A percentile compares a stretch with the other conserved stretches of the same genome.
Evolutionary conservation across 352 stramenopile species (phyloP).

Genomic region (Globisporangium heterothallicum): DNA sequence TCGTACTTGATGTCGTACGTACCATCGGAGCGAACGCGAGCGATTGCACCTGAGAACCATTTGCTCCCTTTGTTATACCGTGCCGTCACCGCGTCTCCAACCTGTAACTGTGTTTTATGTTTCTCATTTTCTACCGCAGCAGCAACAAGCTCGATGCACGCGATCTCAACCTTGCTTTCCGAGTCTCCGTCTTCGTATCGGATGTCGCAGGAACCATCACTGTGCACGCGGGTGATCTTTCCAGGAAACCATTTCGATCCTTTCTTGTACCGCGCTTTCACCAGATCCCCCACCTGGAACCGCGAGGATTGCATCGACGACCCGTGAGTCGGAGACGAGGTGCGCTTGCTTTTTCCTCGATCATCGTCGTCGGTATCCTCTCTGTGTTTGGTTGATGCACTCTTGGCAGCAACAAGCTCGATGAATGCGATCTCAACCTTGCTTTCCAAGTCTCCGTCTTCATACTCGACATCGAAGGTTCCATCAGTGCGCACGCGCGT

Average conservation of each 20-base stretch:
- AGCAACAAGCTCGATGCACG: constrained; percentile 25
- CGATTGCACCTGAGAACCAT: constrained; percentile 57
- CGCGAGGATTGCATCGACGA: neutral
- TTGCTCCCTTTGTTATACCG: constrained; percentile 28
- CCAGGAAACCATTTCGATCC: constrained; percentile 31
- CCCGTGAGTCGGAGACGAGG: neutral
- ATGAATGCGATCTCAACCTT: constrained; percentile 27
- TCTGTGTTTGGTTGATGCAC: neutral
- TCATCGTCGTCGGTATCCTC: neutral
- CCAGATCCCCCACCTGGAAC: constrained; percentile 28
- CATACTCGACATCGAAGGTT: constrained; percentile 61
- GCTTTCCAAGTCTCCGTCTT: constrained; percentile 49
- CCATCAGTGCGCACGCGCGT: constrained; percentile 47
- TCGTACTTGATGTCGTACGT: constrained; percentile 49
- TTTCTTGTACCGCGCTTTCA: constrained; percentile 40
- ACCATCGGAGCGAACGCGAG: constrained; percentile 39
- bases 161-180: constrained; percentile 24
- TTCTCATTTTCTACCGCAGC: neutral
- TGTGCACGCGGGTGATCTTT: constrained; percentile 27
- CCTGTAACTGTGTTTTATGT: neutral
- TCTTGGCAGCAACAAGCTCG: constrained; percentile 9
- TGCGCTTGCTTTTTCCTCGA: neutral
- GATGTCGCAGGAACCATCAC: constrained; percentile 53
- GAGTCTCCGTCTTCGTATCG: constrained; percentile 55
- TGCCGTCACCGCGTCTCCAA: constrained; percentile 18